A percentile compares a stretch with the other conserved stretches of the same genome.
Conservation (phyloP, 148 eudicot species). For the Suaeda aralocaspica region DNA sequence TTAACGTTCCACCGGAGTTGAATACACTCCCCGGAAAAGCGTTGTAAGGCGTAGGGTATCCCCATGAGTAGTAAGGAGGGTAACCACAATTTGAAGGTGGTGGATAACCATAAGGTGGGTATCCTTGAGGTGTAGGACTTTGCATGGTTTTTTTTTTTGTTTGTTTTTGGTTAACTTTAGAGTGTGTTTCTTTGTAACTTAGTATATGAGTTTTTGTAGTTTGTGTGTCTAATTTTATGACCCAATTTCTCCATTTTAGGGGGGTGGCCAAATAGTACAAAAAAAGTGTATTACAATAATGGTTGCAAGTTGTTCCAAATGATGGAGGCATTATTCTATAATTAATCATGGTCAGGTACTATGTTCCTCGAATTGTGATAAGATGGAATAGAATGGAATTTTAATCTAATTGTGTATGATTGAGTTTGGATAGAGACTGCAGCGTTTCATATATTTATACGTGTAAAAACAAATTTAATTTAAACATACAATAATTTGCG, state of each 20-base stretch:
- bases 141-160: conserved; percentile 10
- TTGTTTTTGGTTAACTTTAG: not conserved
- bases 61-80: conserved; percentile 30
- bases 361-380: conserved; percentile 19
- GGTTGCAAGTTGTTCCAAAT: not conserved
- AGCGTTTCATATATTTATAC: conserved; percentile 7
- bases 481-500: no score
- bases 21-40: conserved; percentile 29
- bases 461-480: no score
- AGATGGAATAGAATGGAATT: conserved; percentile 24
- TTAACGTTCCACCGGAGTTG: conserved; percentile 29
- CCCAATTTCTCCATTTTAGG: not conserved
- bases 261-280: not conserved
- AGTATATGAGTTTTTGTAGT: not conserved
- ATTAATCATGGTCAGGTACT: not conserved
- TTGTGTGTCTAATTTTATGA: not conserved
- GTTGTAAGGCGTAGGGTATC: conserved; percentile 30
- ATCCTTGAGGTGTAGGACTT: conserved; percentile 9
- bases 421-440: conserved; percentile 17
- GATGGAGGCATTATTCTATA: conserved; percentile 1
- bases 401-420: conserved; percentile 11
- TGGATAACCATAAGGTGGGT: conserved; percentile 14
- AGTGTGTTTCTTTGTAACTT: no score
- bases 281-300: not conserved
- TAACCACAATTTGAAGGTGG: conserved; percentile 19